Evolutionary conservation across 2,329 filamentous ascomycete species (phyloP), one percentile per base, ranked within the genome.

Genomic region (Alternaria sp.): DNA sequence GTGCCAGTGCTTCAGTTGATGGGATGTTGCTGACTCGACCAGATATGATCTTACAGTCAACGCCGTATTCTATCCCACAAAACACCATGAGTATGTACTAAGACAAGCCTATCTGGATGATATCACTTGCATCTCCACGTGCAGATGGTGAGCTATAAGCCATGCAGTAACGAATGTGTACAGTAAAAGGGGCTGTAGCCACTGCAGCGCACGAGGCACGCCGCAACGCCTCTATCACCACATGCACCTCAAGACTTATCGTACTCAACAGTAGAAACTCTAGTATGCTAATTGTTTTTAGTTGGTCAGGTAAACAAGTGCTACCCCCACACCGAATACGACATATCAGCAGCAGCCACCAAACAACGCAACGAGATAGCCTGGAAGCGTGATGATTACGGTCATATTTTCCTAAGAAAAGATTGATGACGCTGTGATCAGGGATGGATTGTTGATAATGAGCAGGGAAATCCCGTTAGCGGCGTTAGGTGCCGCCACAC

Each of bases 281-380:
- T 17, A 3, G 14, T 31, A 24, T 21, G 31, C 3, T 48, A 42
- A 37, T 58, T 58, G 44, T 45, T 58, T 54, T 36, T 50, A 37
- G 11, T 51, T 23, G 14, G 21, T 37, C 14, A 48, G 36, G 29
- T 36, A 11, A 28, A 28, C 10, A 39, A 37, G 29, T 14, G 33
- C 31, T 42, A 44, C 31, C 40, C 40, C 29, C 17, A 42, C 33
- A 29, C 23, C 23, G 21, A 13, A 17, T 31, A 31, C 14, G 31
- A 29, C 23, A 3, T 14, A 13, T 37, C 28, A 49, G 51, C 51
- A 28, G 26, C 37, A 23, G 17, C 34, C 26, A 49, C 36, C n/a
- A 21, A 39, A 28, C 3, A 44, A 10, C 23, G 14, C n/a, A 31
- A 39, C n/a, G 14, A 11, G 5, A 37, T 33, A n/a, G 31, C 36